Conservation (phyloP, 2,329 filamentous ascomycete species). For the Penicillium sp. region DNA sequence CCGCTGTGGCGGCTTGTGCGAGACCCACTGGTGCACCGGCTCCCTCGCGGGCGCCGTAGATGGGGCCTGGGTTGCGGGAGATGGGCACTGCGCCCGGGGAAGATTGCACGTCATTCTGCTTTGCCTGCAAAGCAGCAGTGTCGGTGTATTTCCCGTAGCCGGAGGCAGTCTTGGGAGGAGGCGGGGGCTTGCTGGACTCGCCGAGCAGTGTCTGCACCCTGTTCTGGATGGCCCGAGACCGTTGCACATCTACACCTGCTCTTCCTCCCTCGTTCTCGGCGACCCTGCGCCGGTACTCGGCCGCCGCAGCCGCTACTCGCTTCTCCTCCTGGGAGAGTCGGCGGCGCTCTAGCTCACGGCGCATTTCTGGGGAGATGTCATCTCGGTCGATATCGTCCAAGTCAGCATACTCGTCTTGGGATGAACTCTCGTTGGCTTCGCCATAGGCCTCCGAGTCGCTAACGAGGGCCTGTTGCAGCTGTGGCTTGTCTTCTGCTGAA, state of each 20-base stretch:
- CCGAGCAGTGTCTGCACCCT: conserved; percentile 78
- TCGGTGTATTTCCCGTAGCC: conserved; percentile 87
- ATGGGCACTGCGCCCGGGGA: conserved; percentile 17
- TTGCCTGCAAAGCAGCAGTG: conserved; percentile 38
- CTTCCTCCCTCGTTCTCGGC: conserved; percentile 54
- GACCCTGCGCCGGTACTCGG: conserved; percentile 76
- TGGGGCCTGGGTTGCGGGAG: conserved; percentile 21
- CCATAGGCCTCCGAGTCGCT: conserved; percentile 71
- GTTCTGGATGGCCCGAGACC: conserved; percentile 83
- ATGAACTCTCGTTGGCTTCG: conserved; percentile 53
- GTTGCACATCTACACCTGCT: conserved; percentile 50
- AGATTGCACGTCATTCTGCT: conserved; percentile 28
- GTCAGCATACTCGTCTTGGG: conserved; percentile 38
- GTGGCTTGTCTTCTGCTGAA: conserved; percentile 44
- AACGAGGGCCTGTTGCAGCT: conserved; percentile 59
- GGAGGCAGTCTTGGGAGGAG: conserved; percentile 65
- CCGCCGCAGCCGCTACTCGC: conserved; percentile 80
- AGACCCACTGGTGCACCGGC: conserved; percentile 19
- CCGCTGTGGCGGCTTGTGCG: conserved; percentile 13
- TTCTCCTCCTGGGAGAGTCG: conserved; percentile 82
- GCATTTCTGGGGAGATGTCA: conserved; percentile 77
- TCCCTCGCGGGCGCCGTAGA: conserved; percentile 17
- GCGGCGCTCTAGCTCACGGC: conserved; percentile 79
- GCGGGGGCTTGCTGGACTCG: conserved; percentile 64
- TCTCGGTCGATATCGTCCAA: conserved; percentile 63